Percentiles rank a stretch among this genome's conserved stretches.
These are phyloP conservation scores for Sapria himalayana DNA, from an alignment of 345 rosid species.

Conservation along the genomic window DNA sequence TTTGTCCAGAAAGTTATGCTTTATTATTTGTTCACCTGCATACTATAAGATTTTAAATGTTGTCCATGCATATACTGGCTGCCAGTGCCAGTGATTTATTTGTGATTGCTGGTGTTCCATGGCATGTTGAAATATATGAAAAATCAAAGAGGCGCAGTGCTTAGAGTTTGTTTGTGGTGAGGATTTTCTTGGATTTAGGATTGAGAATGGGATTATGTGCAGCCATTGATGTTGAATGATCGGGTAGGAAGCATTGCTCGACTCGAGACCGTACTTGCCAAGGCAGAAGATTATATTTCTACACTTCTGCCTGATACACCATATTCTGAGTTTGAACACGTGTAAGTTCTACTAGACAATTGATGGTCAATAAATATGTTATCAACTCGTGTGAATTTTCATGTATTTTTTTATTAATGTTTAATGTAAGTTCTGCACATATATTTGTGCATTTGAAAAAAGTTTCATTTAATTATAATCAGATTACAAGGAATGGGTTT, in stretches of 20 bases:
- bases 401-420: neutral
- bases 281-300: slow-evolving; percentile 79
- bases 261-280: slow-evolving; percentile 44
- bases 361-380: neutral
- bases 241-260: slow-evolving; percentile 35
- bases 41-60: no score
- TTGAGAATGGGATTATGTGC: slow-evolving; percentile 8
- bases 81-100: neutral
- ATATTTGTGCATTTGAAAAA: neutral
- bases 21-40: no score
- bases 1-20: no score
- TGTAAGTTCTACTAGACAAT: no score
- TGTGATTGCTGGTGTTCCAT: neutral
- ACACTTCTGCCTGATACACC: slow-evolving; percentile 52
- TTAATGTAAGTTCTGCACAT: neutral
- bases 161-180: neutral
- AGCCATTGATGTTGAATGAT: slow-evolving; percentile 94
- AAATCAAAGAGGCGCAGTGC: no score
- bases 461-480: slow-evolving; percentile 4
- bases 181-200: slow-evolving; percentile 2
- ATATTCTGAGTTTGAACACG: slow-evolving; percentile 55
- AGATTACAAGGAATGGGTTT: slow-evolving; percentile 89
- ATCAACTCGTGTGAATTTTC: neutral
- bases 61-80: neutral
- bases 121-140: neutral